Evolutionary conservation across 2,329 filamentous ascomycete species (phyloP).

Genomic region (Passalora sequoiae): DNA sequence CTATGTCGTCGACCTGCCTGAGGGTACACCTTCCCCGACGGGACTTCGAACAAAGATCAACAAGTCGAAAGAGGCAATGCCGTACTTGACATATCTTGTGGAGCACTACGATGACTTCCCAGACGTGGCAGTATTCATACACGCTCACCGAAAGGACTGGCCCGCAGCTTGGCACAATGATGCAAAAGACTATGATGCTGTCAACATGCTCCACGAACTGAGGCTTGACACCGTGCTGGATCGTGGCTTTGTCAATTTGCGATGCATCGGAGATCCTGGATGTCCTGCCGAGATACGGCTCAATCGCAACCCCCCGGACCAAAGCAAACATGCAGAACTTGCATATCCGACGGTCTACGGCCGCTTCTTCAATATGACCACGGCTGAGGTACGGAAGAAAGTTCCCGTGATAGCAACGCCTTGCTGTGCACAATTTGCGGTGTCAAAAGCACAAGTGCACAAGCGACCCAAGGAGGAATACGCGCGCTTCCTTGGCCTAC

Average conservation of each 20-base stretch:
- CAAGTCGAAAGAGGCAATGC: constrained; percentile 45
- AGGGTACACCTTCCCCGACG: constrained; percentile 22
- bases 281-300: constrained; percentile 25
- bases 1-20: constrained; percentile 39
- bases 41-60: constrained; percentile 26
- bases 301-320: constrained; percentile 18
- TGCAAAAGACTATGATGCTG: constrained; percentile 22
- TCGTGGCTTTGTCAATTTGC: constrained; percentile 28
- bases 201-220: constrained; percentile 24
- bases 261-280: constrained; percentile 23
- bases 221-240: constrained; percentile 20
- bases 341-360: constrained; percentile 22
- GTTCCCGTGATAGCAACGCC: constrained; percentile 20
- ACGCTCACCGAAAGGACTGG: constrained; percentile 26
- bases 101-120: constrained; percentile 40
- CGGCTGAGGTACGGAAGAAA: constrained; percentile 12
- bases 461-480: constrained; percentile 30
- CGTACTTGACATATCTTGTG: constrained; percentile 46
- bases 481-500: constrained; percentile 42
- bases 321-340: constrained; percentile 18
- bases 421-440: constrained; percentile 34
- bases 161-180: constrained; percentile 30
- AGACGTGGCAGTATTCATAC: constrained; percentile 28
- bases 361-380: constrained; percentile 21
- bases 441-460: constrained; percentile 28